A percentile compares a stretch with the other conserved stretches of the same genome.
Conservation (phyloP, 73 alveolate species). For the Stentor roeselii region DNA sequence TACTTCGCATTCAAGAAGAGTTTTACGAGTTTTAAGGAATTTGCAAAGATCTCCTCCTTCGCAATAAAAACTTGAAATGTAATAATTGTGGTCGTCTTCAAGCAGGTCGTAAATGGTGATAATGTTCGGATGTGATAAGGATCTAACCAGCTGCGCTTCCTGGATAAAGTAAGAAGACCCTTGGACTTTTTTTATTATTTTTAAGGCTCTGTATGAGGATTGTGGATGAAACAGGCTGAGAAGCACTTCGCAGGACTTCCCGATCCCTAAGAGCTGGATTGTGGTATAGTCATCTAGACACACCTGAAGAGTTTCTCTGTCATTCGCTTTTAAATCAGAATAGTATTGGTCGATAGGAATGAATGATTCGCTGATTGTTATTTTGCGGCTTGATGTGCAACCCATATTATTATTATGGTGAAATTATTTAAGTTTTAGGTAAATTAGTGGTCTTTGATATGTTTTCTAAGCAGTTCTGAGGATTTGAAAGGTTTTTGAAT, state of each 20-base stretch:
- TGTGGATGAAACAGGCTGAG: background rate
- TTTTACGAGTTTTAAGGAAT: no score
- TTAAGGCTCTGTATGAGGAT: background rate
- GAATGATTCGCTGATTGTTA: no score
- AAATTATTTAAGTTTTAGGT: no score
- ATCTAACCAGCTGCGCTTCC: background rate
- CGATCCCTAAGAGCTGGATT: background rate
- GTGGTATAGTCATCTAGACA: background rate
- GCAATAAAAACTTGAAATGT: background rate
- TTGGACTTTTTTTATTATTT: background rate
- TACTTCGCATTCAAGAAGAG: background rate
- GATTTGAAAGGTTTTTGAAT: no score
- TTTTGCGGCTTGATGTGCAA: no score
- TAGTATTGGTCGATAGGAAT: no score
- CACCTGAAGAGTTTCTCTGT: no score
- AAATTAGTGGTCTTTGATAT: no score
- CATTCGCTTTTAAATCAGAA: no score
- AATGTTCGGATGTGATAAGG: background rate
- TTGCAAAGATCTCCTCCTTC: background rate
- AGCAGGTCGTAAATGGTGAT: background rate
- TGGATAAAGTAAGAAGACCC: background rate
- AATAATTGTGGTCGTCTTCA: background rate
- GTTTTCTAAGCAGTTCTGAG: no score
- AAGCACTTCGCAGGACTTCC: background rate
- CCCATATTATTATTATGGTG: no score